These are phyloP conservation scores for Vitis hybrid DNA, from an alignment of 177 flowering plant species.

Conservation along the genomic window DNA sequence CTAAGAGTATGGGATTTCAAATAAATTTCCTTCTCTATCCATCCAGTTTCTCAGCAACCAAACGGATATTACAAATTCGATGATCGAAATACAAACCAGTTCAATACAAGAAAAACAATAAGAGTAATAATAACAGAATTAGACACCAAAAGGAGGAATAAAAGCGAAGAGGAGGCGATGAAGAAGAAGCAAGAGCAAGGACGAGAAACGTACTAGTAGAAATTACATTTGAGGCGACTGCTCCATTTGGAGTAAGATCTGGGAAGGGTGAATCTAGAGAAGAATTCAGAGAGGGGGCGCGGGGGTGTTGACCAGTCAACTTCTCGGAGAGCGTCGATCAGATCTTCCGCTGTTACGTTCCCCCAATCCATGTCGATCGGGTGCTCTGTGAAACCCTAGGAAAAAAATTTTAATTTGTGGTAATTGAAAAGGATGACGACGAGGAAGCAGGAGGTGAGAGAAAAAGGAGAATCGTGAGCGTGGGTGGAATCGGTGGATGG, in stretches of 20 bases:
- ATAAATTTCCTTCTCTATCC: neutral
- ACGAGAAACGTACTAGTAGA: conserved; percentile 62
- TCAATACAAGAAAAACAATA: neutral
- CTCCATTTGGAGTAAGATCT: conserved; percentile 81
- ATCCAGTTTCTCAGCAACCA: neutral
- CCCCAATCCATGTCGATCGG: conserved; percentile 82
- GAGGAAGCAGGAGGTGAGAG: neutral
- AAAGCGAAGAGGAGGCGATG: neutral
- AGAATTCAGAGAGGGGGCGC: conserved; percentile 82
- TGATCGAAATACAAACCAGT: neutral
- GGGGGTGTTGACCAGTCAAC: conserved; percentile 97
- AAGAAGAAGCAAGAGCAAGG: neutral
- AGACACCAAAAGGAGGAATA: neutral
- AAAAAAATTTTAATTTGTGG: neutral
- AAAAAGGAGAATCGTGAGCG: too few relatives aligned
- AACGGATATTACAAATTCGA: neutral
- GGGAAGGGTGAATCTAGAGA: conserved; percentile 83
- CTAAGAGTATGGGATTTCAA: too few relatives aligned
- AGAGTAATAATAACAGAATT: neutral
- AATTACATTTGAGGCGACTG: conserved; percentile 95
- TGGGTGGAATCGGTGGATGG: neutral
- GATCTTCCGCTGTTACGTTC: conserved; percentile 86
- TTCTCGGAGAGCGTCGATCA: conserved; percentile 85
- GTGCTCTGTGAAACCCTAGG: conserved; percentile 6
- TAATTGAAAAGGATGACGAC: neutral